Conservation (phyloP, 2,329 filamentous ascomycete genomes). For the Scedosporium apiospermum region DNA sequence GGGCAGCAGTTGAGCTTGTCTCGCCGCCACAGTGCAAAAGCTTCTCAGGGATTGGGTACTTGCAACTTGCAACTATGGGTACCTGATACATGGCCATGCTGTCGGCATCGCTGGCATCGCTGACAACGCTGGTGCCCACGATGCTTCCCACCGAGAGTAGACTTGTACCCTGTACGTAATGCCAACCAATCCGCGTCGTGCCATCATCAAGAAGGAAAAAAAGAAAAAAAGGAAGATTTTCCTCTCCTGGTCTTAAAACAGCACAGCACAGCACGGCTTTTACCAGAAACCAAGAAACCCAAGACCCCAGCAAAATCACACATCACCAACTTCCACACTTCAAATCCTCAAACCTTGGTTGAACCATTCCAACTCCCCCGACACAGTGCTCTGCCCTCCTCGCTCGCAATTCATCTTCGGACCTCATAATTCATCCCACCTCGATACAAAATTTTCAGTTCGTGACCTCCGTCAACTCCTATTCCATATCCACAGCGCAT, state of each 20-base stretch:
- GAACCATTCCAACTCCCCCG: neutral
- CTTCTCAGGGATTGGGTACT: neutral
- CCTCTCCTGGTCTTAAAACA: neutral
- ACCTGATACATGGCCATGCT: neutral
- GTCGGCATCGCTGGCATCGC: neutral
- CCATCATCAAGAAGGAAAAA: neutral
- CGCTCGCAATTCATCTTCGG: neutral
- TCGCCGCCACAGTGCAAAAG: neutral
- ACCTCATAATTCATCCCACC: neutral
- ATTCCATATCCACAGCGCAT: neutral
- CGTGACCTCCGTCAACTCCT: neutral
- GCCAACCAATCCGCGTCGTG: constrained; percentile 1
- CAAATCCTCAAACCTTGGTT: neutral
- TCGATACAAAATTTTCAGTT: neutral
- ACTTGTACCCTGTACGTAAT: neutral
- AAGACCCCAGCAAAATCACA: neutral
- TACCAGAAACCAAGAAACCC: neutral
- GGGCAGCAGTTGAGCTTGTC: neutral
- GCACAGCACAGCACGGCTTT: neutral
- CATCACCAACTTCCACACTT: neutral
- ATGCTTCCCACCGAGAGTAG: neutral
- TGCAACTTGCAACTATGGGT: neutral
- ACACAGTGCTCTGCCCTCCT: neutral
- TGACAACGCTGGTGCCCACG: neutral
- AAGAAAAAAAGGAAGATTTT: neutral